Conservation (phyloP, 805 yeast genomes). For the Cyberlindnera xylosilytica region DNA sequence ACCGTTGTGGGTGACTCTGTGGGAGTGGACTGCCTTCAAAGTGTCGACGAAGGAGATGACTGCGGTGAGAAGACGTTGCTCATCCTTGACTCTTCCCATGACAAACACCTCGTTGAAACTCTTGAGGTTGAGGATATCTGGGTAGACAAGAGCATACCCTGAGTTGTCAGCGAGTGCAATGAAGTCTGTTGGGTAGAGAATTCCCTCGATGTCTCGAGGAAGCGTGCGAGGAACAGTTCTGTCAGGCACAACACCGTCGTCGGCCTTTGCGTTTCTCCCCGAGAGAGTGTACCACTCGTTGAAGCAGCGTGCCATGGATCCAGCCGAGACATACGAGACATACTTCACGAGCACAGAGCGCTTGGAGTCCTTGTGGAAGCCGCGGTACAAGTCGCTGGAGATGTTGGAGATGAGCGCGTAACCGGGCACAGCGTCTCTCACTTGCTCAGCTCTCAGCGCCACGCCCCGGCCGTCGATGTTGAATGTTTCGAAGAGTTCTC, state of each 20-base stretch:
- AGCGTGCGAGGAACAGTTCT: constrained; percentile 12
- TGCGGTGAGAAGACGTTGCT: constrained; percentile 20
- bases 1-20: constrained; percentile 47
- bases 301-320: constrained; percentile 19
- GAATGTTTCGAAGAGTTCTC: constrained; percentile 17
- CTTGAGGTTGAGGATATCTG: constrained; percentile 18
- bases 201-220: constrained; percentile 16
- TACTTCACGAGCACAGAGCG: constrained; percentile 20
- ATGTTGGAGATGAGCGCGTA: constrained; percentile 19
- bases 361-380: constrained; percentile 17
- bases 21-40: constrained; percentile 33
- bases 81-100: constrained; percentile 8
- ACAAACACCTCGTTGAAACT: constrained; percentile 18
- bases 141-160: constrained; percentile 21
- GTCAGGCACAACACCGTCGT: background rate
- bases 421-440: constrained; percentile 16
- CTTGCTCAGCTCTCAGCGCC: constrained; percentile 5
- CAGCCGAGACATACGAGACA: constrained; percentile 18
- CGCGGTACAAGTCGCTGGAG: constrained; percentile 21
- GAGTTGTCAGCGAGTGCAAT: constrained; percentile 8
- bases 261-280: constrained; percentile 7
- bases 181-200: constrained; percentile 21
- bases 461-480: constrained; percentile 6
- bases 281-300: constrained; percentile 26
- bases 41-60: constrained; percentile 25